phyloP scores from a whole-genome alignment of 805 yeast species.

The Hanseniaspora guilliermondii region DNA sequence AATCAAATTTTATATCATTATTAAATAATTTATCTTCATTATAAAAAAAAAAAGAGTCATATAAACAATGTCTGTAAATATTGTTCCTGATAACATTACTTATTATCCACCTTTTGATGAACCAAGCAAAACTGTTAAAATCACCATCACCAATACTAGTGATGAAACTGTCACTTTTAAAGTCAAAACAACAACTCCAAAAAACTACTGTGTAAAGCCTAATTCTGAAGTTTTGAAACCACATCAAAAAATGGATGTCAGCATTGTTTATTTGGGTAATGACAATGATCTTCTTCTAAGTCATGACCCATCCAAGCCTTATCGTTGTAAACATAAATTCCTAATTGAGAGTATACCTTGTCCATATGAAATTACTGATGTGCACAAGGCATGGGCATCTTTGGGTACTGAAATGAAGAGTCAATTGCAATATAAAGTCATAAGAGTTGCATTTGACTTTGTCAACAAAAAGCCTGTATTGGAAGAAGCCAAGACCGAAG shows the following conservation, averaged over 20 bases:
- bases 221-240: conserved; percentile 74
- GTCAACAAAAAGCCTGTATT: not conserved
- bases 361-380: conserved; percentile 44
- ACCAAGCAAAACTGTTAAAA: conserved; percentile 46
- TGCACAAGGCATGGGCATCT: conserved; percentile 64
- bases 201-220: conserved; percentile 89
- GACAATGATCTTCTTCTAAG: conserved; percentile 36
- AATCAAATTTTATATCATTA: too few relatives aligned
- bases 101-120: conserved; percentile 69
- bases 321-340: conserved; percentile 82
- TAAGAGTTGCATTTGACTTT: conserved; percentile 43
- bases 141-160: conserved; percentile 44
- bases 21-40: too few relatives aligned
- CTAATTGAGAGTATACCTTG: conserved; percentile 77
- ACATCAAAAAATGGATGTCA: conserved; percentile 57
- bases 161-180: conserved; percentile 66
- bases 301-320: conserved; percentile 40
- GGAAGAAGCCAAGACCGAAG: not conserved
- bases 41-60: too few relatives aligned
- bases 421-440: conserved; percentile 49
- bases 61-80: conserved; percentile 36
- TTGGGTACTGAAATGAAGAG: conserved; percentile 49
- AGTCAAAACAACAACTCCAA: conserved; percentile 97
- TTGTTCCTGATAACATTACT: conserved; percentile 60
- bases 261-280: conserved; percentile 77